Conservation (phyloP, 805 yeast species). For the Suhomyces sp. region DNA sequence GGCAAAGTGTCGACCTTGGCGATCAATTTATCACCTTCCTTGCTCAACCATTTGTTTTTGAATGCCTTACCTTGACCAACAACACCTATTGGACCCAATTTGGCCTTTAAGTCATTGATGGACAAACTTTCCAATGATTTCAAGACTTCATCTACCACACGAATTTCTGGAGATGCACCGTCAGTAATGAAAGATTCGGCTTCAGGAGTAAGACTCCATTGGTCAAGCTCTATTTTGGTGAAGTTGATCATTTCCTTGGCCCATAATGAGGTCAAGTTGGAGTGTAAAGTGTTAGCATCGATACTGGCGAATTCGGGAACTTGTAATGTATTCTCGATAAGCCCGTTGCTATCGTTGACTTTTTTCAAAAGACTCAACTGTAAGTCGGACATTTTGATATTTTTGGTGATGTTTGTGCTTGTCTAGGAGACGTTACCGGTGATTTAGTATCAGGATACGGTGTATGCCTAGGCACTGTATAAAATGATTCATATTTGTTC, state of each 20-base stretch:
- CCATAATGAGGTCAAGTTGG: conserved; percentile 83
- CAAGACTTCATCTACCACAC: conserved; percentile 73
- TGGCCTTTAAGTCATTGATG: conserved; percentile 67
- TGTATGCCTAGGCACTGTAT: no score
- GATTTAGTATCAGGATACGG: no score
- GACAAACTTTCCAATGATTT: conserved; percentile 76
- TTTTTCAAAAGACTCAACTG: conserved; percentile 63
- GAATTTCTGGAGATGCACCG: conserved; percentile 84
- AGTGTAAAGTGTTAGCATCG: conserved; percentile 64
- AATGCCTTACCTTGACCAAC: conserved; percentile 97
- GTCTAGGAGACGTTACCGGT: no score
- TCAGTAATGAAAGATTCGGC: conserved; percentile 73
- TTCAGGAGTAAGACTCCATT: conserved; percentile 75
- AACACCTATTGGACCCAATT: conserved; percentile 80
- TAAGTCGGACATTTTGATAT: conserved; percentile 58
- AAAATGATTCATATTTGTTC: conserved; percentile 6
- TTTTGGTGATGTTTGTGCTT: no score
- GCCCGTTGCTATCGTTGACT: conserved; percentile 52
- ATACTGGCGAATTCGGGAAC: conserved; percentile 58
- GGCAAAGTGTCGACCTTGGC: conserved; percentile 58
- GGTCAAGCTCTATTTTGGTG: conserved; percentile 70
- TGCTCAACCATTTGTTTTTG: conserved; percentile 93
- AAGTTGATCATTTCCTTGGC: conserved; percentile 80
- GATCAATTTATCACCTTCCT: conserved; percentile 79
- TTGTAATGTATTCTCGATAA: conserved; percentile 64